Base-by-base conservation (phyloP, 1,284 basidiomycete genomes). In the Boletus coffeatus region DNA sequence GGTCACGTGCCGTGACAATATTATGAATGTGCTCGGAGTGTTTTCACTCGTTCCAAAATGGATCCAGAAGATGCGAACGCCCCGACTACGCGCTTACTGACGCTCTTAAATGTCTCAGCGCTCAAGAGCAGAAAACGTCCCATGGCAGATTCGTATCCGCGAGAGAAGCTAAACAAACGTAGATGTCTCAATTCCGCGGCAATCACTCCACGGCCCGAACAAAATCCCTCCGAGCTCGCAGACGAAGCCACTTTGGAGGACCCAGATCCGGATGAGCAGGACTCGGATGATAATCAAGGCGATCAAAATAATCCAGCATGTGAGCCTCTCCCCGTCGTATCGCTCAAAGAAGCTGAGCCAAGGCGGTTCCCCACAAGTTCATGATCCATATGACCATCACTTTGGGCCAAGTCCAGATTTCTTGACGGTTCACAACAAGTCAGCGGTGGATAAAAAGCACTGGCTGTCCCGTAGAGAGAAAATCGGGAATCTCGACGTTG, bases 81-180 rank as follows among this genome's bases (percentile, higher is more conserved):
- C 9, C 85, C 88, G n/a, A 89, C 87, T 2, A 90, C 90, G 55
- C 89, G 89, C 65, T 86, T 99, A 2, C 78, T 98, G 48, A 99
- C 97, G 0, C 84, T 99, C 1, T 83, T 99, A 36, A 99, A 99
- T 75, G 93, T 98, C 2, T 93, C 92, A 57, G 92, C 94, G 0
- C 85, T 85, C 8, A 88, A 85, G 70, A 76, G 81, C 8, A 79
- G 79, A 52, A 90, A 90, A 68, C 76, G 83, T 39, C 86, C 87
- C 72, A 76, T 81, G 66, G 74, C 81, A 61, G 78, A 83, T 69
- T 68, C 62, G 62, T 77, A 67, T 48, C 75, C 80, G 10, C 65
- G 85, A 75, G 81, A 81, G 71, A 89, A 91, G 69, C 78, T 89
- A 61, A 89, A 90, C 78, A 89, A 85, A 71, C 71, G 86, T 48